phyloP scores from a whole-genome alignment of 164 flowering plant genomes.

The Vitis vinifera region DNA sequence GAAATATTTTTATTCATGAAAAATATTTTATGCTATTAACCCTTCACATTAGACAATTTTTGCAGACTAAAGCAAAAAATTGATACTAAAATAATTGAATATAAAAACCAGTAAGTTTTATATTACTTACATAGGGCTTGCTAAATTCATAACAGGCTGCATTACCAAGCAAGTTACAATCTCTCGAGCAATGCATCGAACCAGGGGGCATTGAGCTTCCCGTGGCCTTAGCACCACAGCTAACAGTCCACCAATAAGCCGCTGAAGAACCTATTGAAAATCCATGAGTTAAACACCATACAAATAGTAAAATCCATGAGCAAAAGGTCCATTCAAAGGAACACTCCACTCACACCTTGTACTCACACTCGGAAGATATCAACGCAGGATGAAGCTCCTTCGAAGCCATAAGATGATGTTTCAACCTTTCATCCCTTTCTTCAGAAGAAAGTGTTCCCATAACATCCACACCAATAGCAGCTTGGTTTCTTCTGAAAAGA shows the following conservation, averaged over 20 bases:
- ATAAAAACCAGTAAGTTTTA: neutral
- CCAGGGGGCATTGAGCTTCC: slow-evolving; percentile 88
- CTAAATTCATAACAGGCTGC: slow-evolving; percentile 88
- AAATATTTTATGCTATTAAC: too few relatives aligned
- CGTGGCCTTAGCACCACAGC: slow-evolving; percentile 79
- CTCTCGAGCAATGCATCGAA: slow-evolving; percentile 80
- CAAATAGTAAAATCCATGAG: slow-evolving; percentile 1
- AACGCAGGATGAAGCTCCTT: slow-evolving; percentile 97
- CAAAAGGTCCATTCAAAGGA: slow-evolving; percentile 20
- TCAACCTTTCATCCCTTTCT: slow-evolving; percentile 94
- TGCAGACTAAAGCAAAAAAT: neutral
- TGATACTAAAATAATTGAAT: neutral
- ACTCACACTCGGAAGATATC: slow-evolving; percentile 95
- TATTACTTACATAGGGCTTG: slow-evolving; percentile 75
- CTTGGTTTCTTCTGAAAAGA: slow-evolving; percentile 85
- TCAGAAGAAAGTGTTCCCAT: slow-evolving; percentile 86
- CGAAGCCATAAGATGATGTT: slow-evolving; percentile 80
- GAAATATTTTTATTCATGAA: neutral
- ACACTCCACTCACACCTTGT: slow-evolving; percentile 87
- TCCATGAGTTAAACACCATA: slow-evolving; percentile 1
- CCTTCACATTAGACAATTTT: too few relatives aligned
- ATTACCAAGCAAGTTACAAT: slow-evolving; percentile 84
- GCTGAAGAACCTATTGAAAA: slow-evolving; percentile 73
- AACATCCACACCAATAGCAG: slow-evolving; percentile 83
- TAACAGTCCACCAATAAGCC: slow-evolving; percentile 71